Conservation (phyloP, 352 stramenopile species). For the Phytophthora uliginosa region DNA sequence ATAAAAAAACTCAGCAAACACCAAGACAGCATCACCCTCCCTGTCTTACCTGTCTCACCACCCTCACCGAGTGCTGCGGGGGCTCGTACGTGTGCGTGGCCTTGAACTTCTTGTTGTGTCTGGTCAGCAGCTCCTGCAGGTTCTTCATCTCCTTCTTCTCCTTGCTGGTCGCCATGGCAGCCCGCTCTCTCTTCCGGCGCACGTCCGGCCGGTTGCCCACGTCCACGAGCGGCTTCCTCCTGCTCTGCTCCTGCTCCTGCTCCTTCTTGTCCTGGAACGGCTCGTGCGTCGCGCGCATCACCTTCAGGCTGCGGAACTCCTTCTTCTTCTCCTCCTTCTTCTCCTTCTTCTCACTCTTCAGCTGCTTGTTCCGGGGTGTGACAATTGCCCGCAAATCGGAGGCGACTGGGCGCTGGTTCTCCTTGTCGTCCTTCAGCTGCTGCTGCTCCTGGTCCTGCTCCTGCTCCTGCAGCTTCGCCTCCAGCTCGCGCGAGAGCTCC, state of each 20-base stretch:
- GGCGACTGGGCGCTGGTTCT: slow-evolving; percentile 38
- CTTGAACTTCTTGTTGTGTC: slow-evolving; percentile 89
- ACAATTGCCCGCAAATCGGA: slow-evolving; percentile 32
- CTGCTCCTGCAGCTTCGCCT: slow-evolving; percentile 7
- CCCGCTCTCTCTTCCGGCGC: slow-evolving; percentile 4
- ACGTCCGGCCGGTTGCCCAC: slow-evolving; percentile 24
- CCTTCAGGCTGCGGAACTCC: slow-evolving; percentile 27
- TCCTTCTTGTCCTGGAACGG: slow-evolving; percentile 33
- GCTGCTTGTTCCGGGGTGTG: slow-evolving; percentile 40
- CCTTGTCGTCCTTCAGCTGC: slow-evolving; percentile 21
- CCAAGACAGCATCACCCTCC: neutral
- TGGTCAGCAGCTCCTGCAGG: slow-evolving; percentile 64
- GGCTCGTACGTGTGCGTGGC: slow-evolving; percentile 78
- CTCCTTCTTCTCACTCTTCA: slow-evolving; percentile 51
- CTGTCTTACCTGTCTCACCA: slow-evolving; percentile 69
- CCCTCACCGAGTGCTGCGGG: slow-evolving; percentile 78
- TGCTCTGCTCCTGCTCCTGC: neutral
- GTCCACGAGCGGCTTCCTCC: slow-evolving; percentile 27
- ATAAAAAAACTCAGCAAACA: slow-evolving; percentile 2
- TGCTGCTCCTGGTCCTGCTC: slow-evolving; percentile 18
- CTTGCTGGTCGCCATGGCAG: neutral
- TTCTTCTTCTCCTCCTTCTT: slow-evolving; percentile 24
- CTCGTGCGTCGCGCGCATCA: slow-evolving; percentile 28
- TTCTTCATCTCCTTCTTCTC: slow-evolving; percentile 55
- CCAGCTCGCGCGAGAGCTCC: slow-evolving; percentile 46